These are phyloP conservation scores for Paramecium sexaurelia DNA, from an alignment of 73 alveolate genomes.

Conservation along the genomic window DNA sequence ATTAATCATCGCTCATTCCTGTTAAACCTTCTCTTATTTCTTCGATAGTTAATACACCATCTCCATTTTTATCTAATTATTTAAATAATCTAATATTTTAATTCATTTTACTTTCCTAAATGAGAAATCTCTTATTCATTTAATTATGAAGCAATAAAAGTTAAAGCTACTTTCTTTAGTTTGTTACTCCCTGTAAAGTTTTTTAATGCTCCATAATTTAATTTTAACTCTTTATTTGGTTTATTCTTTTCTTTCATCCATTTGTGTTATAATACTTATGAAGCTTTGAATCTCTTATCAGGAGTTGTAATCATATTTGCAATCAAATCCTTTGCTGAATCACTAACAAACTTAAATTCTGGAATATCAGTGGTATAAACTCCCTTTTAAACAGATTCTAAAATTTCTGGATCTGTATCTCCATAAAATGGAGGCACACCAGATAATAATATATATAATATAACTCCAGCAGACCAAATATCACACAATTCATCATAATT, in stretches of 20 bases:
- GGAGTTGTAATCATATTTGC: conserved; percentile 71
- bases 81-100: conserved; percentile 49
- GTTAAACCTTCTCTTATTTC: conserved; percentile 72
- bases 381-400: conserved; percentile 73
- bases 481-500: conserved; percentile 78
- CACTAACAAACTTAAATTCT: conserved; percentile 66
- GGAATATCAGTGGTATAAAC: conserved; percentile 67
- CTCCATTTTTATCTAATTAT: conserved; percentile 70
- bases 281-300: conserved; percentile 74
- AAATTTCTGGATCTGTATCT: conserved; percentile 73
- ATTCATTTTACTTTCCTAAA: conserved; percentile 58
- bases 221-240: conserved; percentile 57
- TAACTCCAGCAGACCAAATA: conserved; percentile 82
- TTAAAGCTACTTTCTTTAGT: conserved; percentile 71
- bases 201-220: conserved; percentile 56
- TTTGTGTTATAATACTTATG: conserved; percentile 64
- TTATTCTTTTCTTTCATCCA: conserved; percentile 71
- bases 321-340: conserved; percentile 76
- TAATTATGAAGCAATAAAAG: conserved; percentile 70
- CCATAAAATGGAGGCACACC: conserved; percentile 83
- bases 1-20: conserved; percentile 54
- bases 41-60: conserved; percentile 73
- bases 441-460: conserved; percentile 74
- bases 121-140: conserved; percentile 65
- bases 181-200: conserved; percentile 64